Evolutionary conservation across 2,329 filamentous ascomycete species (phyloP).

Genomic region (Pyrenophora tritici-repentis): DNA sequence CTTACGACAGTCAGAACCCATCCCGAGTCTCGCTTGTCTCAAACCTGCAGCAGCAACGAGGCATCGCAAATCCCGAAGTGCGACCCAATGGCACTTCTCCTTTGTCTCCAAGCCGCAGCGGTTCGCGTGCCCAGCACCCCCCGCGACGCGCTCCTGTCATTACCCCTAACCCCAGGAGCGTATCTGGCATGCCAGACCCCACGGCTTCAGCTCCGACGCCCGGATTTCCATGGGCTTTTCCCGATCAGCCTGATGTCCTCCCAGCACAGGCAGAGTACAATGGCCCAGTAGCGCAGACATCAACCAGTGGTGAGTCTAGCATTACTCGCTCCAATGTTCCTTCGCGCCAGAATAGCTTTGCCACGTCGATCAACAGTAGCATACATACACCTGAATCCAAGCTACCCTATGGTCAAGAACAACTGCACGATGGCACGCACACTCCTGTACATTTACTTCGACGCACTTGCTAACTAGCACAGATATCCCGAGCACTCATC

Average conservation of each 20-base stretch:
- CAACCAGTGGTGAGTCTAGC: slow-evolving; percentile 56
- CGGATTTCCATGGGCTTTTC: slow-evolving; percentile 83
- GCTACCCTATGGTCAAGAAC: slow-evolving; percentile 71
- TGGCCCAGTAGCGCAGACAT: slow-evolving; percentile 22
- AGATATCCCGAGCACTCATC: slow-evolving; percentile 62
- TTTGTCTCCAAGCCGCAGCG: slow-evolving; percentile 51
- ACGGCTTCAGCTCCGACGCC: slow-evolving; percentile 77
- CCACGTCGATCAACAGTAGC: slow-evolving; percentile 78
- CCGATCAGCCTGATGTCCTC: slow-evolving; percentile 66
- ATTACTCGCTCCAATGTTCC: slow-evolving; percentile 59
- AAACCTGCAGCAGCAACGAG: slow-evolving; percentile 67
- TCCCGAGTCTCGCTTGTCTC: slow-evolving; percentile 77
- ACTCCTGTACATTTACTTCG: slow-evolving; percentile 11
- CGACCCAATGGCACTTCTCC: slow-evolving; percentile 53
- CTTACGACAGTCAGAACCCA: slow-evolving; percentile 77
- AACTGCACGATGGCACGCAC: slow-evolving; percentile 66
- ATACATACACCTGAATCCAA: slow-evolving; percentile 77
- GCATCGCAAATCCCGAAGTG: slow-evolving; percentile 43
- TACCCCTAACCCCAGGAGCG: slow-evolving; percentile 66
- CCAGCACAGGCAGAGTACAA: no score
- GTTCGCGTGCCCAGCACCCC: slow-evolving; percentile 43
- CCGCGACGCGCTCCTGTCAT: slow-evolving; percentile 73
- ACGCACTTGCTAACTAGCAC: slow-evolving; percentile 27
- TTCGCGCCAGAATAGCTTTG: slow-evolving; percentile 75
- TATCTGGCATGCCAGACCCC: slow-evolving; percentile 66